Conservation (phyloP, 352 stramenopile species). For the Globisporangium spiculum region DNA sequence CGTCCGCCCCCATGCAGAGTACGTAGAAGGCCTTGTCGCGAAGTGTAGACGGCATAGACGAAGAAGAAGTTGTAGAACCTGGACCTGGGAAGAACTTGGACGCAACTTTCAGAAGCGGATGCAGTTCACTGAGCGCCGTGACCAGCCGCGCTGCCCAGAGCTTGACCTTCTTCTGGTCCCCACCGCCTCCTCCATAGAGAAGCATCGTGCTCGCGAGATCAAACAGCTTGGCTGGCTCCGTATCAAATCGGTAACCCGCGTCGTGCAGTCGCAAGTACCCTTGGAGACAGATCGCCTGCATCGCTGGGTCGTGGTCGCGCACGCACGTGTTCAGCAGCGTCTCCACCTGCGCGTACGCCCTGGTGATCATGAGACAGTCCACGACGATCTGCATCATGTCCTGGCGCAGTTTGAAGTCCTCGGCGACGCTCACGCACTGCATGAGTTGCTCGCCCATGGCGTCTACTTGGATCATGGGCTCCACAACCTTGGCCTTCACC, state of each 20-base stretch:
- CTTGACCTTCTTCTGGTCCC: slow-evolving; percentile 16
- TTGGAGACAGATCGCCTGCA: slow-evolving; percentile 53
- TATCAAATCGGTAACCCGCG: slow-evolving; percentile 23
- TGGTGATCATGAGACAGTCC: slow-evolving; percentile 53
- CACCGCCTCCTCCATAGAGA: slow-evolving; percentile 21
- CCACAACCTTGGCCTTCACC: slow-evolving; percentile 60
- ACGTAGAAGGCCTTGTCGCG: slow-evolving; percentile 43
- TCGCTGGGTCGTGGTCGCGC: slow-evolving; percentile 49
- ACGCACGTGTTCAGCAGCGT: slow-evolving; percentile 47
- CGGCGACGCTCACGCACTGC: slow-evolving; percentile 67
- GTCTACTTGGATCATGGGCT: slow-evolving; percentile 81
- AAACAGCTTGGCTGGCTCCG: slow-evolving; percentile 23
- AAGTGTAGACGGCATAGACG: slow-evolving; percentile 17
- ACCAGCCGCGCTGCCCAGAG: slow-evolving; percentile 35
- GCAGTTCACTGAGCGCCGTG: slow-evolving; percentile 21
- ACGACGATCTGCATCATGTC: slow-evolving; percentile 76
- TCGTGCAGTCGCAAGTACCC: slow-evolving; percentile 54
- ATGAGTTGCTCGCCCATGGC: slow-evolving; percentile 78
- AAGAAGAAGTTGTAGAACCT: background rate
- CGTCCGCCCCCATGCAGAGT: slow-evolving; percentile 38
- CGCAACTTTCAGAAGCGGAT: slow-evolving; percentile 23
- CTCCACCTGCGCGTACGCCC: slow-evolving; percentile 38
- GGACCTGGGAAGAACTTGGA: slow-evolving; percentile 22
- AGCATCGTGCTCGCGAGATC: slow-evolving; percentile 36
- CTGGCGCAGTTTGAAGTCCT: slow-evolving; percentile 72